Evolutionary conservation across 345 rosid genomes (phyloP), one percentile per base, ranked within the genome.

Genomic region (Boechera retrofracta): DNA sequence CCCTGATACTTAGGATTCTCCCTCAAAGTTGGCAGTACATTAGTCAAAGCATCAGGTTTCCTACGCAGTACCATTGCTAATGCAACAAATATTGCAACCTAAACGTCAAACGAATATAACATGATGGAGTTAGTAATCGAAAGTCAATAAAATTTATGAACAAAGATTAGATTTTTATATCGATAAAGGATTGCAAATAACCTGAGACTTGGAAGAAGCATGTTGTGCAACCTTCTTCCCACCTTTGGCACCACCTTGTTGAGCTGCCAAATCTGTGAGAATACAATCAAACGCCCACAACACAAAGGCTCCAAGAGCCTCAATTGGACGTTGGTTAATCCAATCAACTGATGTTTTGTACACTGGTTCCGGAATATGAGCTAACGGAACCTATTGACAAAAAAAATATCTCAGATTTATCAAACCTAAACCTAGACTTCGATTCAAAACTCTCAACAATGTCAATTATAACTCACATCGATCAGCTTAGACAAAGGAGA

Each of bases 51-150:
- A 86, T 91, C 97, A 77, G 94, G 94, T 72, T 88, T 91, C 59
- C 91, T 86, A 41, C 89, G 81, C 81, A 91, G 65, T 35, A 87
- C 92, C 88, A 91, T 84, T 38, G 92, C 94, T 57, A 91, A 76
- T 57, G 79, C 89, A 80, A 86, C 87, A 86, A 91, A 91, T 65
- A 91, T 86, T 5, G 90, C 97, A 71, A 86, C 94, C 97, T 91
- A 86, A 60, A 13, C 53, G 13, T 11, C 52, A 10, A 57, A 62
- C 16, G 39, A 36, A 63, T 16, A n/a, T 29, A 61, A 38, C 52
- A 54, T n/a, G 10, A 26, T 9, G 2, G 26, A 52, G 31, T 38
- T 38, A n/a, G 13, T n/a, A 13, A 21, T 6, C 11, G 4, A 51
- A 51, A 61, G 32, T 18, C 31, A 24, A 63, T 1, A 67, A 16